phyloP scores from a whole-genome alignment of 2,329 filamentous ascomycete species.

The Xylaria multiplex region DNA sequence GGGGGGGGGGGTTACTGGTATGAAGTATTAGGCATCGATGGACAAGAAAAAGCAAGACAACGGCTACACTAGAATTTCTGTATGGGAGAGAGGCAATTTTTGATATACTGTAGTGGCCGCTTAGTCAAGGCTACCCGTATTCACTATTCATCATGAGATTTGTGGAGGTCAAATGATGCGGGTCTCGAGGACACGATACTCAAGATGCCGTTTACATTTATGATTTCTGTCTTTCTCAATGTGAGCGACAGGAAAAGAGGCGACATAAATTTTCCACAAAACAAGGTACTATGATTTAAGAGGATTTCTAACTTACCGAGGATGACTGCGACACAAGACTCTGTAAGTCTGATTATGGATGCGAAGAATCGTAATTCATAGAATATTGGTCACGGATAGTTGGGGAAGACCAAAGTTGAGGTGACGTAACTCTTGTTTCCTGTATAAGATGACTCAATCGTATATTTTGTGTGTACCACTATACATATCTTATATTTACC shows the following conservation, averaged over 20 bases:
- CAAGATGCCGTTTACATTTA: neutral
- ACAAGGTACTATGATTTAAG: neutral
- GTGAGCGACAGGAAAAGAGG: neutral
- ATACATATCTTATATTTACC: neutral
- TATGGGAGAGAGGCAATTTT: neutral
- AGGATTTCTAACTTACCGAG: neutral
- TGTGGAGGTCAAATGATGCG: neutral
- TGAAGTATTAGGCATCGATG: neutral
- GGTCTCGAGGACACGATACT: neutral
- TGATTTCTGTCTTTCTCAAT: neutral
- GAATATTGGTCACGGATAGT: neutral
- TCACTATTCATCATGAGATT: neutral
- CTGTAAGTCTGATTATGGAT: neutral
- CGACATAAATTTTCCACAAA: neutral
- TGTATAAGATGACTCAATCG: neutral
- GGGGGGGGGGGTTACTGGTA: no score
- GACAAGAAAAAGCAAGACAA: neutral
- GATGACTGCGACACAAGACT: neutral
- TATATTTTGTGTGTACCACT: slow-evolving; percentile 5
- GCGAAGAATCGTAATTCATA: neutral
- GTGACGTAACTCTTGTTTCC: neutral
- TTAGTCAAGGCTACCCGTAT: neutral
- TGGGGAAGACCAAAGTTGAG: neutral
- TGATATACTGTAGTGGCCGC: neutral
- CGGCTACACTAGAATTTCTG: neutral